Conservation (phyloP, 805 yeast species). For the Starmerella stellata region DNA sequence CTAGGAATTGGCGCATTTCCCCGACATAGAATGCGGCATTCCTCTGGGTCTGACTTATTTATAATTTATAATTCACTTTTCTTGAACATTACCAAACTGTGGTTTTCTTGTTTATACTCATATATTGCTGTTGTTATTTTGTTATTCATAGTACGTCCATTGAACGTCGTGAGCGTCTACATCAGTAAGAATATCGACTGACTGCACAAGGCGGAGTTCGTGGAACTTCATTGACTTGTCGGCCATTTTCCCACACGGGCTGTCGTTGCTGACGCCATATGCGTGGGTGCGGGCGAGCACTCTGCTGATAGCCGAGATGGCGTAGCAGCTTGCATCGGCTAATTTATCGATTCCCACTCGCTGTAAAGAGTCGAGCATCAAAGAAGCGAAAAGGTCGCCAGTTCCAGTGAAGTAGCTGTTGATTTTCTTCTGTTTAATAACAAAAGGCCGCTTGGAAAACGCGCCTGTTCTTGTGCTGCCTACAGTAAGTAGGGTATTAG, state of each 20-base stretch:
- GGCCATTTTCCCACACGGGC: constrained; percentile 29
- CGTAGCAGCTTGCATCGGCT: constrained; percentile 24
- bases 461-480: constrained; percentile 24
- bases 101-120: too few relatives aligned
- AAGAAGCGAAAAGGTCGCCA: constrained; percentile 76
- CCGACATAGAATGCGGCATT: too few relatives aligned
- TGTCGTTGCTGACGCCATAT: constrained; percentile 9
- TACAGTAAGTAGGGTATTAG: constrained; percentile 27
- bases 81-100: neutral
- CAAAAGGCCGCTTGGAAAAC: constrained; percentile 16
- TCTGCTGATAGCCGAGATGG: constrained; percentile 31
- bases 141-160: neutral
- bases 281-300: constrained; percentile 23
- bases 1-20: too few relatives aligned
- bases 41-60: too few relatives aligned
- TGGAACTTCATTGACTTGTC: constrained; percentile 38
- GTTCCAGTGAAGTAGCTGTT: constrained; percentile 86
- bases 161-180: neutral
- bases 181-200: constrained; percentile 25
- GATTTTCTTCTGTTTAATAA: constrained; percentile 40
- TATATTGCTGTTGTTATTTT: neutral
- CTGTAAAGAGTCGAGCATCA: constrained; percentile 30
- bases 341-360: constrained; percentile 18
- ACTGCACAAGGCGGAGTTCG: constrained; percentile 52
- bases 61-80: neutral